phyloP scores from a whole-genome alignment of 139 green algal species.

The Haematococcus sp. region DNA sequence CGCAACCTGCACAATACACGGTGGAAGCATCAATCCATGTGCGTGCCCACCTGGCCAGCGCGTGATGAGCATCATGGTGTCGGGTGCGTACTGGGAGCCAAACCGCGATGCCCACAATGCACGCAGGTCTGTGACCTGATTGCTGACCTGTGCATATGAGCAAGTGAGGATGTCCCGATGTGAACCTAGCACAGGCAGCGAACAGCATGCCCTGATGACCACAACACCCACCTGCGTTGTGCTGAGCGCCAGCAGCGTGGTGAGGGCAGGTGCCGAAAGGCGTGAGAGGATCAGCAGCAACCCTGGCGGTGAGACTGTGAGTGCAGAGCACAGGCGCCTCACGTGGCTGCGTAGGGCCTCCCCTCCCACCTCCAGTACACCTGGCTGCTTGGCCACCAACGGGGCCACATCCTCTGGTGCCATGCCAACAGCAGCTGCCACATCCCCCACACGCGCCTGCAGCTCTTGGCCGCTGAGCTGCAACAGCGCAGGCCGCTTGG shows the following conservation, averaged over 20 bases:
- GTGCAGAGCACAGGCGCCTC: neutral
- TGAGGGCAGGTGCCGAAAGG: neutral
- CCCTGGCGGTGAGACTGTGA: neutral
- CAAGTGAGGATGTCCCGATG: too few species aligned
- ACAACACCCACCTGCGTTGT: too few species aligned
- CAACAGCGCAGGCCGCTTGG: neutral
- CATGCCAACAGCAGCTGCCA: neutral
- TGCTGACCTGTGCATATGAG: too few species aligned
- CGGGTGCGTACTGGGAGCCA: too few species aligned
- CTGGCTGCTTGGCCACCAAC: conserved; percentile 3
- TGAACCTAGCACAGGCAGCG: too few species aligned
- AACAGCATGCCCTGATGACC: too few species aligned
- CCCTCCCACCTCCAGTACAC: neutral
- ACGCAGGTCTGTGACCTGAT: too few species aligned
- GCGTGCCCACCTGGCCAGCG: too few species aligned
- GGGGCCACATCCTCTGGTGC: neutral
- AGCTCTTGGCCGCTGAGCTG: neutral
- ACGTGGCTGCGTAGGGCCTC: neutral
- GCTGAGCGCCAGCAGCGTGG: neutral
- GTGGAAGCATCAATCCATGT: too few species aligned
- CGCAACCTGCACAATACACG: too few species aligned
- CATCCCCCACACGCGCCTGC: neutral
- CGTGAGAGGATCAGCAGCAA: neutral
- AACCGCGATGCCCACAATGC: too few species aligned
- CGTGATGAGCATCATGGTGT: too few species aligned